Conservation (phyloP, 257 asterid species). For the Eustoma russellianum region DNA sequence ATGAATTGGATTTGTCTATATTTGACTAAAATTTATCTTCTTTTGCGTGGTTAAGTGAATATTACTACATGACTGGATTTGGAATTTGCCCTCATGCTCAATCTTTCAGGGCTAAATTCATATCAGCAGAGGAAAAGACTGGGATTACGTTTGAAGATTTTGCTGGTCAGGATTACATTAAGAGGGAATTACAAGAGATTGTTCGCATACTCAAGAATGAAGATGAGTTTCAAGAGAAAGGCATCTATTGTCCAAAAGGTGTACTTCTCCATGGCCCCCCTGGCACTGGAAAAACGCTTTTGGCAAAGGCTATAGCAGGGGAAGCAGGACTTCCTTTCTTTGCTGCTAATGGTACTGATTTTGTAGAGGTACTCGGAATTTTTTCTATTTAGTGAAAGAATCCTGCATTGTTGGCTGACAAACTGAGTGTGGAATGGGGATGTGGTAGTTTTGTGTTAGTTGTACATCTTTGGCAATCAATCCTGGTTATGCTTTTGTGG, state of each 20-base stretch:
- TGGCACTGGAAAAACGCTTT: conserved; percentile 99
- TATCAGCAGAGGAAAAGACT: conserved; percentile 95
- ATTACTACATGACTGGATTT: too few species aligned
- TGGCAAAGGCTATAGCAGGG: conserved; percentile 99
- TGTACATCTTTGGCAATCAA: too few species aligned
- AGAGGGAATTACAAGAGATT: conserved; percentile 95
- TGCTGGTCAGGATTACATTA: conserved; percentile 98
- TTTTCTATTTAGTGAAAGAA: background rate
- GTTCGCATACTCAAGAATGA: conserved; percentile 83
- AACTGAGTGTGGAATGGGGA: too few species aligned
- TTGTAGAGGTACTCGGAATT: conserved; percentile 75
- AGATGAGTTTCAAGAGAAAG: conserved; percentile 85
- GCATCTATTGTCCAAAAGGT: conserved; percentile 98
- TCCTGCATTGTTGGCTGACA: too few species aligned
- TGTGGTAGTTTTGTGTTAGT: too few species aligned
- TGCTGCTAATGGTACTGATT: conserved; percentile 97
- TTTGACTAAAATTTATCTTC: too few species aligned
- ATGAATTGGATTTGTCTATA: too few species aligned
- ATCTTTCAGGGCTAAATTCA: conserved; percentile 73
- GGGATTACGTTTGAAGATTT: conserved; percentile 96
- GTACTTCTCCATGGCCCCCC: conserved; percentile 99
- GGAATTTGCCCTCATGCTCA: too few species aligned
- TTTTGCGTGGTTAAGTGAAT: too few species aligned
- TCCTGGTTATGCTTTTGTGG: too few species aligned
- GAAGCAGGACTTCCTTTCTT: conserved; percentile 99